Evolutionary conservation across 106 monocot genomes (phyloP).

Genomic region (Platanthera zijinensis): DNA sequence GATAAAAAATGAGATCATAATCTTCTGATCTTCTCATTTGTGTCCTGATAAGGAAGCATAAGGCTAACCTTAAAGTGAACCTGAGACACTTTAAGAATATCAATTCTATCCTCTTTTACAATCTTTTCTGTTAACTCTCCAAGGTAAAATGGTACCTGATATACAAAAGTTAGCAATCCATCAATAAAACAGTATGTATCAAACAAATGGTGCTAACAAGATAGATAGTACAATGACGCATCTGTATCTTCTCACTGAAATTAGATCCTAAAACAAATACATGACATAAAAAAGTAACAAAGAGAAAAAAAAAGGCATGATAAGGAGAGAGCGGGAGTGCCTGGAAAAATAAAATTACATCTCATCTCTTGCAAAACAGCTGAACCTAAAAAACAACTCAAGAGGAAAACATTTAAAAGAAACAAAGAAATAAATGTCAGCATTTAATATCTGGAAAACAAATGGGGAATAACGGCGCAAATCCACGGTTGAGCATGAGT

Average conservation of each 20-base stretch:
- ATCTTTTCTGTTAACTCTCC: slow-evolving; percentile 81
- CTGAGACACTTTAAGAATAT: slow-evolving; percentile 55
- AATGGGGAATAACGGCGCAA: too few relatives aligned
- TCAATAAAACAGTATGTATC: neutral
- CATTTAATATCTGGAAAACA: too few relatives aligned
- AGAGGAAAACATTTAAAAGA: neutral
- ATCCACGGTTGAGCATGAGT: too few relatives aligned
- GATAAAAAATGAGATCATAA: neutral
- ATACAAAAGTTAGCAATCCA: neutral
- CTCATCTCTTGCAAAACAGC: too few relatives aligned
- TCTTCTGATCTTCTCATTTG: neutral
- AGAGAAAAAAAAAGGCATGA: neutral
- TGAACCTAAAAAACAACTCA: neutral
- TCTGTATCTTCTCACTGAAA: neutral
- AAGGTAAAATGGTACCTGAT: slow-evolving; percentile 73
- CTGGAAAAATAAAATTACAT: too few relatives aligned
- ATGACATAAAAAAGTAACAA: neutral
- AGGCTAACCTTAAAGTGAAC: slow-evolving; percentile 68
- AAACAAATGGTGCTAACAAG: neutral
- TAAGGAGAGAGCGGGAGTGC: too few relatives aligned
- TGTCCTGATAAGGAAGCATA: neutral
- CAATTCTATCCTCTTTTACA: slow-evolving; percentile 54
- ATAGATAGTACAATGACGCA: neutral
- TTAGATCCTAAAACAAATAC: neutral
- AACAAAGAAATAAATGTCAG: too few relatives aligned